Conservation (phyloP, 2,329 filamentous ascomycete genomes). For the Magnaporthales sp. region DNA sequence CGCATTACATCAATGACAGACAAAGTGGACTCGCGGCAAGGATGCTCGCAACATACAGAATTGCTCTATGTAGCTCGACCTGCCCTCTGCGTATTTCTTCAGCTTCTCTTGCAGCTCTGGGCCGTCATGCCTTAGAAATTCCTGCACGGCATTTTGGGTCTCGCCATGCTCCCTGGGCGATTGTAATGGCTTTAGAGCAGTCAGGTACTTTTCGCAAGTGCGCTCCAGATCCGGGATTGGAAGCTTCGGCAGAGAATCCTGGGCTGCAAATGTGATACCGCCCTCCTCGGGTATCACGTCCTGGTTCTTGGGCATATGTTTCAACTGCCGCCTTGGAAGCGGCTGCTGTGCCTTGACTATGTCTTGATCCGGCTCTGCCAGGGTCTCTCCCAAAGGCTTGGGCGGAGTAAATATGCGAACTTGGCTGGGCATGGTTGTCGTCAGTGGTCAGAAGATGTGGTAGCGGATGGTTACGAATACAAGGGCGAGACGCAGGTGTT, state of each 20-base stretch:
- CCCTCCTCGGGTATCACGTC: constrained; percentile 47
- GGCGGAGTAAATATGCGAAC: constrained; percentile 61
- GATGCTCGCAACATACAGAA: constrained; percentile 66
- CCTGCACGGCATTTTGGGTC: constrained; percentile 67
- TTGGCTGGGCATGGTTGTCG: constrained; percentile 48
- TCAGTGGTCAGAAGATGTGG: constrained; percentile 27
- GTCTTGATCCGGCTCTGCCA: constrained; percentile 36
- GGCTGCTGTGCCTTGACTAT: constrained; percentile 21
- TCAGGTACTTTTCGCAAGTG: constrained; percentile 72
- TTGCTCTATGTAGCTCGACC: constrained; percentile 96
- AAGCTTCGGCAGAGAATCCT: constrained; percentile 82
- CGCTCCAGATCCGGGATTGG: constrained; percentile 83
- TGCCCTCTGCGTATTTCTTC: constrained; percentile 81
- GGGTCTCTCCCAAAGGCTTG: constrained; percentile 62
- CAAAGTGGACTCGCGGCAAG: neutral
- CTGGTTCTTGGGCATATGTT: constrained; percentile 40
- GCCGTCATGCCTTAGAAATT: constrained; percentile 76
- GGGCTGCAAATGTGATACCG: constrained; percentile 79
- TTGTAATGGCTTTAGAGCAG: constrained; percentile 74
- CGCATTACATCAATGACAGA: neutral
- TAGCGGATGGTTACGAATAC: constrained; percentile 47
- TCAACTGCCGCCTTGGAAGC: constrained; percentile 19
- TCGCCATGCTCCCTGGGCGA: constrained; percentile 73
- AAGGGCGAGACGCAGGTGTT: constrained; percentile 69
- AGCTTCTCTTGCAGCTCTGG: constrained; percentile 80